Conservation (phyloP, 1,284 basidiomycete species). For the Earliella scabrosa region DNA sequence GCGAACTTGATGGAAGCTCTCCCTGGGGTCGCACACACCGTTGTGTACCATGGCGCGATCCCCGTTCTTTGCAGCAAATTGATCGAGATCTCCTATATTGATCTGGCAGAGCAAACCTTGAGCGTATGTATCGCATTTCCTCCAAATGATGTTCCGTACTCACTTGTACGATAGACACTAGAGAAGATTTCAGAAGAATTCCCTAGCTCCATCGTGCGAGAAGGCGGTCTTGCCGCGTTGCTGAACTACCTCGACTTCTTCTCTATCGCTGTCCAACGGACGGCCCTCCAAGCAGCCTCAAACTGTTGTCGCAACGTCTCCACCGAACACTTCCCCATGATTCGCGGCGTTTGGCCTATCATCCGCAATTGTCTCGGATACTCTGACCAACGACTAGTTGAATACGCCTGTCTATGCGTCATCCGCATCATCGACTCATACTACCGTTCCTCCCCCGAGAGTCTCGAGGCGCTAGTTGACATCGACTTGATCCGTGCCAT, state of each 20-base stretch:
- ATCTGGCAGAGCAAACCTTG: slow-evolving; percentile 94
- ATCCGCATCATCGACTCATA: slow-evolving; percentile 93
- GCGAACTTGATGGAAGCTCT: slow-evolving; percentile 97
- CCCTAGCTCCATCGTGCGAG: slow-evolving; percentile 91
- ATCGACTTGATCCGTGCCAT: slow-evolving; percentile 83
- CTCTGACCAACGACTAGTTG: slow-evolving; percentile 91
- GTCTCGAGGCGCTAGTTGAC: slow-evolving; percentile 86
- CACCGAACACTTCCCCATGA: slow-evolving; percentile 85
- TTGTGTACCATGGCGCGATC: slow-evolving; percentile 94
- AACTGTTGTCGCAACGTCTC: slow-evolving; percentile 94
- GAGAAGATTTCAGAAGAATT: slow-evolving; percentile 98
- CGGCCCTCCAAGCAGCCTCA: slow-evolving; percentile 93
- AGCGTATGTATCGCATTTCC: slow-evolving; percentile 67
- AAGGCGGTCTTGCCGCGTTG: slow-evolving; percentile 89
- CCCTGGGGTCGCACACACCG: slow-evolving; percentile 91
- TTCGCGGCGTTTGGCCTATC: slow-evolving; percentile 89
- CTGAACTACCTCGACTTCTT: slow-evolving; percentile 97
- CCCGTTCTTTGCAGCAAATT: slow-evolving; percentile 95
- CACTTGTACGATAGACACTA: slow-evolving; percentile 69
- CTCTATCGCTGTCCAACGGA: slow-evolving; percentile 94
- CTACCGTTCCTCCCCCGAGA: slow-evolving; percentile 80
- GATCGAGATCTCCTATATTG: slow-evolving; percentile 95
- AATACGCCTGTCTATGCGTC: slow-evolving; percentile 91
- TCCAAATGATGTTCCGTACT: slow-evolving; percentile 17
- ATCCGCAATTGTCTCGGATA: slow-evolving; percentile 90